phyloP scores from a whole-genome alignment of 805 yeast species.

The Monosporozyma yasuniensis region DNA sequence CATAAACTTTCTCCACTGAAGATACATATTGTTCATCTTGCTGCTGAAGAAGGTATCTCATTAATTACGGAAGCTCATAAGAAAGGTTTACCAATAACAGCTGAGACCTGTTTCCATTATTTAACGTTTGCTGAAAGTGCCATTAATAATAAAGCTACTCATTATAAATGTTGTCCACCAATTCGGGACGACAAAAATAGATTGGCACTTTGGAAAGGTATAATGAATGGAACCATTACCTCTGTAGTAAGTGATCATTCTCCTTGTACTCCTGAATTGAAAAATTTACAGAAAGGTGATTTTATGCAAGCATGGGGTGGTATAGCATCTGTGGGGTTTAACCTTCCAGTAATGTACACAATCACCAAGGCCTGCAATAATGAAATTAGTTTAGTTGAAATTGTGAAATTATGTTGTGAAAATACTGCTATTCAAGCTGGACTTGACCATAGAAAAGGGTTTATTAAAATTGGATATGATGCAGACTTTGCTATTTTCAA shows the following conservation, averaged over 20 bases:
- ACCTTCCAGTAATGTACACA: conserved; percentile 73
- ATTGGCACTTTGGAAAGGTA: conserved; percentile 66
- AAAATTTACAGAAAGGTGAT: conserved; percentile 74
- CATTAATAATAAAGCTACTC: conserved; percentile 70
- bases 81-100: conserved; percentile 54
- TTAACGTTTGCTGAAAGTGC: conserved; percentile 67
- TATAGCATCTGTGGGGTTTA: conserved; percentile 85
- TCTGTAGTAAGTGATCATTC: conserved; percentile 94
- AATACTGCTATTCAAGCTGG: conserved; percentile 88
- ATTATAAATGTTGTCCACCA: conserved; percentile 93
- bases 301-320: conserved; percentile 97
- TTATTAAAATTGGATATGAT: conserved; percentile 63
- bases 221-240: conserved; percentile 53
- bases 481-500: conserved; percentile 87
- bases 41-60: conserved; percentile 78
- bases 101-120: conserved; percentile 94
- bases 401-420: conserved; percentile 68
- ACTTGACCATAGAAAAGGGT: conserved; percentile 61
- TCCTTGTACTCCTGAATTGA: conserved; percentile 89
- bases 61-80: conserved; percentile 56
- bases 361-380: conserved; percentile 38
- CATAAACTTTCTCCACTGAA: conserved; percentile 43
- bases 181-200: conserved; percentile 71
- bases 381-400: conserved; percentile 41
- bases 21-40: conserved; percentile 83